These are phyloP conservation scores for Hyphodiscus sp. DNA, from an alignment of 2,329 filamentous ascomycete species.

Conservation along the genomic window DNA sequence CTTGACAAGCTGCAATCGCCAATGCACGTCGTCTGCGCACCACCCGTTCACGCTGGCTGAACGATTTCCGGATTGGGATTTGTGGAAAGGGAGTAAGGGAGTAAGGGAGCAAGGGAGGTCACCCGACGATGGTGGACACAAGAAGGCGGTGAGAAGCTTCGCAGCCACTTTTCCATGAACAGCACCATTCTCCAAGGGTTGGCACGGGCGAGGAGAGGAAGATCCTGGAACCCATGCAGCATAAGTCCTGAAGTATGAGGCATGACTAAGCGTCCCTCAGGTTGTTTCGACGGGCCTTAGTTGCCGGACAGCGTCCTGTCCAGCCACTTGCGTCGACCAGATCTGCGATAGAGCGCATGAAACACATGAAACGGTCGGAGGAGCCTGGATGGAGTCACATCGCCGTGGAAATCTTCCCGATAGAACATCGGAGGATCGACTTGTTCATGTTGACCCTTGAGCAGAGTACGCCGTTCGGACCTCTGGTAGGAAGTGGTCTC, in stretches of 20 bases:
- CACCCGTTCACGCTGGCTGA: not conserved
- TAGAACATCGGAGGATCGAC: conserved; percentile 1
- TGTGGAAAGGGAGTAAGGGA: no score
- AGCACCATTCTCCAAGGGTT: not conserved
- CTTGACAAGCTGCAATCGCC: not conserved
- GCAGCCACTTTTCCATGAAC: not conserved
- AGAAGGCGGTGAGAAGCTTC: not conserved
- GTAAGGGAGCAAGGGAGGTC: no score
- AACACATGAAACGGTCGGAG: conserved; percentile 6
- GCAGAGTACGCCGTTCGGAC: no score
- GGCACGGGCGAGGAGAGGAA: not conserved
- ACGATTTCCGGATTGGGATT: no score
- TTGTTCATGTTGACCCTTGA: not conserved
- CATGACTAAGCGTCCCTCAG: not conserved
- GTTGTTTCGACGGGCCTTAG: not conserved
- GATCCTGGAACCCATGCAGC: not conserved
- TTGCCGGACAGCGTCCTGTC: not conserved
- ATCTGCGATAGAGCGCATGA: not conserved
- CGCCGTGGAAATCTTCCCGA: not conserved
- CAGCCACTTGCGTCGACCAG: not conserved
- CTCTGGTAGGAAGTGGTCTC: not conserved
- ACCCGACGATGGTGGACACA: not conserved
- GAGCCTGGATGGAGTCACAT: conserved; percentile 1
- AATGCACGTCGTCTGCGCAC: not conserved
- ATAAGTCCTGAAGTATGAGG: not conserved